Evolutionary conservation across 2,329 filamentous ascomycete genomes (phyloP).

Genomic region (Calonectria henricotiae): DNA sequence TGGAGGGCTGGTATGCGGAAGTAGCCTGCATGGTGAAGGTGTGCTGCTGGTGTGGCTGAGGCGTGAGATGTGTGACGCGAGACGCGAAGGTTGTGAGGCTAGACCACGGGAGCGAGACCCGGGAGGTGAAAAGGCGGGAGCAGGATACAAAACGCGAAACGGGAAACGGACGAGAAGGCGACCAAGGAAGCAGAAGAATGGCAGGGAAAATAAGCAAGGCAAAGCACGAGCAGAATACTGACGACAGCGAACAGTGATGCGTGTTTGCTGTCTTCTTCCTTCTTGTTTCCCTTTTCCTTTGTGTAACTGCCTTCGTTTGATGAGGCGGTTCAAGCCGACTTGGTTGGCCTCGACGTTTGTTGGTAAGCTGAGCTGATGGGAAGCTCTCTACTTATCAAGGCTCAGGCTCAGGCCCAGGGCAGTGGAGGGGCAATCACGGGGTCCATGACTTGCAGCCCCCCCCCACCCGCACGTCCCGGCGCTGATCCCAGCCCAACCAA

Average conservation of each 20-base stretch:
- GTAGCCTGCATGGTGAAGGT: slow-evolving; percentile 37
- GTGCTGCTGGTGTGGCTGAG: not conserved
- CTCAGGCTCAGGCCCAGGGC: too few relatives aligned
- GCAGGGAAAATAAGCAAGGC: not conserved
- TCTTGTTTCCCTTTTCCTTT: too few relatives aligned
- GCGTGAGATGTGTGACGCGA: not conserved
- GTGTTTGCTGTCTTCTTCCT: too few relatives aligned
- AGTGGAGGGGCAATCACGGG: slow-evolving; percentile 22
- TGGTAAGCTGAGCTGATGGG: slow-evolving; percentile 25
- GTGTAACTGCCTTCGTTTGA: too few relatives aligned
- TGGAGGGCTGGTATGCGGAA: slow-evolving; percentile 31
- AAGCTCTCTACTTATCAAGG: slow-evolving; percentile 5
- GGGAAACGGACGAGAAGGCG: not conserved
- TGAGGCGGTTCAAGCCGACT: too few relatives aligned
- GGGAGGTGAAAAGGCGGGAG: not conserved
- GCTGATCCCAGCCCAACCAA: not conserved
- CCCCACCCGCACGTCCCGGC: too few relatives aligned
- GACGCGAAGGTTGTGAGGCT: not conserved
- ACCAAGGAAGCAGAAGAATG: not conserved
- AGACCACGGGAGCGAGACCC: not conserved
- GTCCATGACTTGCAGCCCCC: slow-evolving; percentile 12
- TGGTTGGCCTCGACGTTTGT: not conserved
- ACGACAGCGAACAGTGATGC: too few relatives aligned
- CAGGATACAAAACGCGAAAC: not conserved
- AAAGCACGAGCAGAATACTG: too few relatives aligned